Conservation (phyloP, 257 asterid genomes). For the Coffea canephora region DNA sequence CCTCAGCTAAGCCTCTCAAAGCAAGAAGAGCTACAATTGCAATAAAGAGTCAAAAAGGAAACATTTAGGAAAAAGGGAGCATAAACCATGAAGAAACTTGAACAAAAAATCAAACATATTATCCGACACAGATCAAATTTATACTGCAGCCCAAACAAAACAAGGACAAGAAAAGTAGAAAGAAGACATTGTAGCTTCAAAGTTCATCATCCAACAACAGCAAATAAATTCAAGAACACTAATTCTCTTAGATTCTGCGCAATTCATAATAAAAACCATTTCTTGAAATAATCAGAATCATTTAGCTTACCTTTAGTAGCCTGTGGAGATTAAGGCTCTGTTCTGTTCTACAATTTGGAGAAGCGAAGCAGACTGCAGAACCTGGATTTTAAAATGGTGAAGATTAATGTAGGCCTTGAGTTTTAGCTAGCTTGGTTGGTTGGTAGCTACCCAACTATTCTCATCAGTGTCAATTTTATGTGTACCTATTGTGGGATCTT, state of each 20-base stretch:
- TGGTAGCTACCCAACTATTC: not conserved
- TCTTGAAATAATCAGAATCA: not conserved
- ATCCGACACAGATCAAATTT: not conserved
- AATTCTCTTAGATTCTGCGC: not conserved
- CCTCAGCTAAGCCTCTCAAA: constrained; percentile 16
- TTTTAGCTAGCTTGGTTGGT: not conserved
- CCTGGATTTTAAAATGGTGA: not conserved
- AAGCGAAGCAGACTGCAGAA: not conserved
- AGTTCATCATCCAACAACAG: not conserved
- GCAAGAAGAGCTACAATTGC: not conserved
- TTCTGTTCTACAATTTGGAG: not conserved
- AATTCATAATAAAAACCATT: not conserved
- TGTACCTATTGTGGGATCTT: too few relatives aligned
- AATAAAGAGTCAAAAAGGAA: not conserved
- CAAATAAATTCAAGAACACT: not conserved
- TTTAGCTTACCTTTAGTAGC: not conserved
- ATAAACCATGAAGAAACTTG: not conserved
- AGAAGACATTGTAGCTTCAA: not conserved
- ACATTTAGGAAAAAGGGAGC: not conserved
- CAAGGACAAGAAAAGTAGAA: not conserved
- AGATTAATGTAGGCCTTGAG: not conserved
- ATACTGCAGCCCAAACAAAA: not conserved
- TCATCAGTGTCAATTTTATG: not conserved
- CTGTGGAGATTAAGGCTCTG: not conserved
- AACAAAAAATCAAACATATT: not conserved